Conservation (phyloP, 2,329 filamentous ascomycete genomes). For the Rugonectria rugulosa region DNA sequence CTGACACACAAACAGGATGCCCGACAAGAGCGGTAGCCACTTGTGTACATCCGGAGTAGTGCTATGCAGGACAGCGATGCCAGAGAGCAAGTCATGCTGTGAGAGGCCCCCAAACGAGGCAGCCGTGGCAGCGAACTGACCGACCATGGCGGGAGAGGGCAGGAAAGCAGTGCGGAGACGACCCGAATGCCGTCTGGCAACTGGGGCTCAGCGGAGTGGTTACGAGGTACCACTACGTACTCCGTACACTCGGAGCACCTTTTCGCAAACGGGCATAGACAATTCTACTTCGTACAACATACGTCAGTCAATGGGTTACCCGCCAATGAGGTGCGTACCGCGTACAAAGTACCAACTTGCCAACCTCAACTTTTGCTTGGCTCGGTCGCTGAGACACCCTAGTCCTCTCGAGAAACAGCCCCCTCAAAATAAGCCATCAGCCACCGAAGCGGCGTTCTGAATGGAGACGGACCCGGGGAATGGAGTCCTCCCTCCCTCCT, state of each 20-base stretch:
- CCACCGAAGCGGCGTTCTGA: constrained; percentile 16
- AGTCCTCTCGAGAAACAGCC: constrained; percentile 1
- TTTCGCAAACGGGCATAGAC: too few species aligned
- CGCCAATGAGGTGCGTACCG: too few species aligned
- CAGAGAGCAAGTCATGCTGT: not conserved
- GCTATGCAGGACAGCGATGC: not conserved
- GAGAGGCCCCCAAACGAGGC: not conserved
- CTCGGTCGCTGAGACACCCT: not conserved
- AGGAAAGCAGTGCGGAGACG: too few species aligned
- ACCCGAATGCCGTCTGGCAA: too few species aligned
- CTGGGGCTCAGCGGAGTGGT: too few species aligned
- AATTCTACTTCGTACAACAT: not conserved
- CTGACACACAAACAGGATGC: constrained; percentile 21
- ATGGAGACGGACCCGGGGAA: constrained; percentile 21
- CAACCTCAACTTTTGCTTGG: constrained; percentile 1
- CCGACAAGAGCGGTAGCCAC: constrained; percentile 13
- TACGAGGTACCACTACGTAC: too few species aligned
- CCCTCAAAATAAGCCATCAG: constrained; percentile 25
- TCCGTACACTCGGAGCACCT: too few species aligned
- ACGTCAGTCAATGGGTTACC: not conserved
- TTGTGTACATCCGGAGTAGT: too few species aligned
- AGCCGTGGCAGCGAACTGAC: not conserved
- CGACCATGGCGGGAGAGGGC: too few species aligned
- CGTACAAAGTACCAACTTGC: not conserved
- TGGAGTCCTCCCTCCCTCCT: constrained; percentile 13